Evolutionary conservation across 2,329 filamentous ascomycete genomes (phyloP).

Genomic region (Pyrenophora seminiperda): DNA sequence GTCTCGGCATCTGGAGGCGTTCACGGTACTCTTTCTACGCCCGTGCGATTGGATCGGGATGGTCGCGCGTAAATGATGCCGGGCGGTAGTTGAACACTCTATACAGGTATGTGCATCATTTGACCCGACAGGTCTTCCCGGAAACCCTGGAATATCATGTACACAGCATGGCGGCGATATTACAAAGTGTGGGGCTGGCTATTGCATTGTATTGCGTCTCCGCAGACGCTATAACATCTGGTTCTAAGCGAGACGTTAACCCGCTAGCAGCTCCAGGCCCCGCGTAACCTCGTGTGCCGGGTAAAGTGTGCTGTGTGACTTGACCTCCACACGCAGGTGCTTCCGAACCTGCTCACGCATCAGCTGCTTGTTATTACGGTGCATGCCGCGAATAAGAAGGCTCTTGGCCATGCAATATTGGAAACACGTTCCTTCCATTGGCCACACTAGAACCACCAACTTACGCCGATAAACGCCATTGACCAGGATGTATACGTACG

Average conservation of each 20-base stretch:
- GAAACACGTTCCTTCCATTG: constrained; percentile 27
- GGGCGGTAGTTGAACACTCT: constrained; percentile 11
- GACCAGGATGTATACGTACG: constrained; percentile 14
- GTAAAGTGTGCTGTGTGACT: constrained; percentile 32
- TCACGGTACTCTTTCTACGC: constrained; percentile 19
- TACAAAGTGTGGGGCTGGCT: constrained; percentile 26
- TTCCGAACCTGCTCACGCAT: constrained; percentile 19
- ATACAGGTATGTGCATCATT: constrained; percentile 17
- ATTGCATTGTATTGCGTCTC: constrained; percentile 26
- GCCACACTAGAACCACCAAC: constrained; percentile 27
- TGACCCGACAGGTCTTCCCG: constrained; percentile 17
- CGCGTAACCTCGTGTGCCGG: constrained; percentile 39
- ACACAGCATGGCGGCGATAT: constrained; percentile 27
- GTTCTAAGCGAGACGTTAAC: constrained; percentile 25
- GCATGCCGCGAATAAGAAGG: constrained; percentile 26
- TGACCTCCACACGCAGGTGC: constrained; percentile 20
- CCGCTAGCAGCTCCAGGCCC: constrained; percentile 27
- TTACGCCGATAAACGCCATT: constrained; percentile 15
- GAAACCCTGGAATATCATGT: constrained; percentile 20
- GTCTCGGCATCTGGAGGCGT: constrained; percentile 17
- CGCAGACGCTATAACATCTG: constrained; percentile 13
- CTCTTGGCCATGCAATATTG: constrained; percentile 5
- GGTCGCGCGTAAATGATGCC: not conserved
- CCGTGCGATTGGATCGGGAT: not conserved
- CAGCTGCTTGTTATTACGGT: constrained; percentile 10